Evolutionary conservation across 139 green algal species (phyloP), one percentile per base, ranked within the genome.

Genomic region (Auxenochlorella protothecoides): DNA sequence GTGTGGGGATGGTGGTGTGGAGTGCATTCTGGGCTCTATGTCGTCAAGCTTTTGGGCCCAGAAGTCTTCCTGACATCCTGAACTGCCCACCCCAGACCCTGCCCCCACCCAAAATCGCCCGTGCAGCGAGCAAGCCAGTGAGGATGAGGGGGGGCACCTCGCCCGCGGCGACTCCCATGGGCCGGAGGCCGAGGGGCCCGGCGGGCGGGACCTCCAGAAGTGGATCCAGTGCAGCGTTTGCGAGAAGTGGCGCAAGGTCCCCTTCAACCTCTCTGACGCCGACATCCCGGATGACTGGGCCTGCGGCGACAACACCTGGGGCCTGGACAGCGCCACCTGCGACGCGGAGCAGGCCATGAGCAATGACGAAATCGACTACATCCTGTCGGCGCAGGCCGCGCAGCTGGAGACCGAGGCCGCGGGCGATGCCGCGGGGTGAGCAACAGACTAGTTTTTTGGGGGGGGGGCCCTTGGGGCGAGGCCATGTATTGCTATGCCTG

Each of bases 151-250:
- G 63, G 15, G 44, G 16, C 1, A 59, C 16, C 3, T 64, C 54
- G 5, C 53, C 13, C 4, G 57, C 65, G 7, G 27, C 55, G 16
- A 2, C 11, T 62, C 11, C 9, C 57, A 9, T 8, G 55, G 14
- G 67, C 54, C n/a, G 11, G 16, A 65, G n/a, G 56, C 11, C 9
- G 55, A 64, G 55, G 11, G 57, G 57, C 57, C 57, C 9, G 57
- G 11, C 57, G 73, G 73, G 5, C 59, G 72, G 60, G 74, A 83
- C 56, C 76, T 87, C 69, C 85, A 94, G 65, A 96, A 96, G 76
- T 96, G 90, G 90, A 87, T 96, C 8, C 90, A 96, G 68, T 96
- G 90, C 78, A 78, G 66, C 65, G 76, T 69, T 15, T 96, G 90
- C 73, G 79, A 82, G 64, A 91, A 91, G 74, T 96, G 90, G 90